A percentile compares a stretch with the other conserved stretches of the same genome.
Evolutionary conservation across 345 rosid genomes (phyloP).

Genomic region (Moricandia arvensis): DNA sequence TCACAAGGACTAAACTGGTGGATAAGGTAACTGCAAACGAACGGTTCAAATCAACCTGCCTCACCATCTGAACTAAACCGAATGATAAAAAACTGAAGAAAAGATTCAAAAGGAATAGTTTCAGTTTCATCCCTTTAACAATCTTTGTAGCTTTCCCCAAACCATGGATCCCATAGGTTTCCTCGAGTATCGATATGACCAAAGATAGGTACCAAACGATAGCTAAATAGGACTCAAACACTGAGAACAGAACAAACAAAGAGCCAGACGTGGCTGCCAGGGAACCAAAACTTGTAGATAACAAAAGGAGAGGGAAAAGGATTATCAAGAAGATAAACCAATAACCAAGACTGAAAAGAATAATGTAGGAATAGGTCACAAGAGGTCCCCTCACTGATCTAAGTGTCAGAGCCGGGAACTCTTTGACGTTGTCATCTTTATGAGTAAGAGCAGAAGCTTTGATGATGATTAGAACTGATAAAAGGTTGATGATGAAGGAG

Average conservation of each 20-base stretch:
- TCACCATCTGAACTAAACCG: constrained; percentile 5
- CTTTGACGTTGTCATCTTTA: constrained; percentile 32
- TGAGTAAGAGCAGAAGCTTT: constrained; percentile 40
- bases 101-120: constrained; percentile 50
- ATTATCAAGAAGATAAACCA: constrained; percentile 16
- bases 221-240: constrained; percentile 39
- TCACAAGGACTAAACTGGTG: constrained; percentile 33
- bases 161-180: constrained; percentile 51
- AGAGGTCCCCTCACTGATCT: constrained; percentile 45
- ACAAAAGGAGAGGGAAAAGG: constrained; percentile 24
- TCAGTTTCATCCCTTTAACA: constrained; percentile 45
- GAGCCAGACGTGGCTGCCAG: background rate
- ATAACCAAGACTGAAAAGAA: constrained; percentile 42
- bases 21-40: background rate
- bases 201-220: constrained; percentile 51
- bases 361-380: constrained; percentile 41
- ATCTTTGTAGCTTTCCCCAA: constrained; percentile 58
- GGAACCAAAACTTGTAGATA: background rate
- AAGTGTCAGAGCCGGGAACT: constrained; percentile 29
- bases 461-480: constrained; percentile 35
- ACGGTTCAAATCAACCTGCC: background rate
- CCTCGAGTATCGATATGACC: constrained; percentile 58
- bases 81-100: constrained; percentile 15
- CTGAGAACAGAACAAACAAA: constrained; percentile 6
- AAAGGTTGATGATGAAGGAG: constrained; percentile 20